Percentiles rank a stretch among this genome's conserved stretches.
These are phyloP conservation scores for Magnaporthiopsis rhizophila DNA, from an alignment of 2,329 filamentous ascomycete genomes.

Conservation along the genomic window DNA sequence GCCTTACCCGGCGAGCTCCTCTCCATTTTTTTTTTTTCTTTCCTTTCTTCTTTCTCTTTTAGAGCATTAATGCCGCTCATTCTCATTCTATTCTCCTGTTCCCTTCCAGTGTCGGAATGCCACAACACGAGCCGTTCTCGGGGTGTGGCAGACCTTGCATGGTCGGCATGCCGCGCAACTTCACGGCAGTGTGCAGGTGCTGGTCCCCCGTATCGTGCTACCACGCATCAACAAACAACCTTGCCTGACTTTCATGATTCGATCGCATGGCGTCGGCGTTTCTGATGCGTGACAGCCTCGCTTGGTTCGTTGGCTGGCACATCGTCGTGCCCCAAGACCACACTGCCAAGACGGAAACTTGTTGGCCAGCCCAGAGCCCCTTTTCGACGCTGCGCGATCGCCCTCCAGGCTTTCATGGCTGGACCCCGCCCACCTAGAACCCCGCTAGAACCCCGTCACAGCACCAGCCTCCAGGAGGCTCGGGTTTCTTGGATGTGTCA, in stretches of 20 bases:
- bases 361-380: neutral
- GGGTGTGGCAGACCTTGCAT: neutral
- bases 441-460: neutral
- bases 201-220: neutral
- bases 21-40: neutral
- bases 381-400: neutral
- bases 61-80: too few relatives aligned
- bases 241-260: neutral
- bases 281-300: neutral
- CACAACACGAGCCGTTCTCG: too few relatives aligned
- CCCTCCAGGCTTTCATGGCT: neutral
- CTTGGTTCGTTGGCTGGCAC: neutral
- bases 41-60: neutral
- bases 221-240: neutral
- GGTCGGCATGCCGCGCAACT: neutral
- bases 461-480: neutral
- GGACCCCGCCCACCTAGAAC: too few relatives aligned
- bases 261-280: neutral
- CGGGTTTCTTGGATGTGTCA: neutral
- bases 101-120: too few relatives aligned
- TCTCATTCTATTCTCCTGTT: neutral
- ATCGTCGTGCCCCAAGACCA: neutral
- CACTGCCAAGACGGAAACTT: neutral
- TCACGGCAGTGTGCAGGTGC: neutral
- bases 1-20: too few relatives aligned